Conservation (phyloP, 352 stramenopile species). For the Peronospora farinosa region DNA sequence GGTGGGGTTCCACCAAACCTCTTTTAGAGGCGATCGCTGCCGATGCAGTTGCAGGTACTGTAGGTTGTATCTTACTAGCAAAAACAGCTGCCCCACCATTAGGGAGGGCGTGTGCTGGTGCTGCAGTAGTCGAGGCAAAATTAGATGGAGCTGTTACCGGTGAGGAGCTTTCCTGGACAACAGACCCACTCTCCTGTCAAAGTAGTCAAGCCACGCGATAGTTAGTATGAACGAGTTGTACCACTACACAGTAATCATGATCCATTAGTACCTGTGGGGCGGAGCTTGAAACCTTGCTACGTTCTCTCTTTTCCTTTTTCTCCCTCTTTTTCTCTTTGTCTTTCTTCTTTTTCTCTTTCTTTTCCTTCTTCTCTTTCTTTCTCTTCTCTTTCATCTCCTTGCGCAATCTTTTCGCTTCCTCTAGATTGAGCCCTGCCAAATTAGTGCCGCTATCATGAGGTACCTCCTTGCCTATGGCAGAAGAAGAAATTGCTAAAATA, state of each 20-base stretch:
- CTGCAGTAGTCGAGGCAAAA: background rate
- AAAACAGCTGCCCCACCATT: background rate
- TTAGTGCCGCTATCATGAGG: slow-evolving; percentile 5
- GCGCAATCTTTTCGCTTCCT: slow-evolving; percentile 27
- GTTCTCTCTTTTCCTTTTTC: slow-evolving; percentile 52
- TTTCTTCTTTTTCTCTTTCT: slow-evolving; percentile 71
- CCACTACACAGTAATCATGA: background rate
- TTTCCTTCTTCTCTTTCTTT: slow-evolving; percentile 63
- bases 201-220: slow-evolving; percentile 2
- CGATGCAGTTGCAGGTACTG: slow-evolving; percentile 5
- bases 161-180: slow-evolving; percentile 2
- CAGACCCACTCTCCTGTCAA: slow-evolving; percentile 13
- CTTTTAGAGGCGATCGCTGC: slow-evolving; percentile 33
- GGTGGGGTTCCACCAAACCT: slow-evolving; percentile 23
- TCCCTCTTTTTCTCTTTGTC: slow-evolving; percentile 52
- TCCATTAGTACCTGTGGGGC: slow-evolving; percentile 19
- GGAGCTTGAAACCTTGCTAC: slow-evolving; percentile 26
- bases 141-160: background rate
- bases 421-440: slow-evolving; percentile 12
- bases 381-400: slow-evolving; percentile 56
- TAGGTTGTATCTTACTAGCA: slow-evolving; percentile 3
- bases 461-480: slow-evolving; percentile 9
- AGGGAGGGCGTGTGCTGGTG: background rate
- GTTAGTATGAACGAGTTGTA: background rate
- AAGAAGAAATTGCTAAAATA: slow-evolving; percentile 2